phyloP scores from a whole-genome alignment of 2,329 filamentous ascomycete genomes.

The Claviceps pusilla region DNA sequence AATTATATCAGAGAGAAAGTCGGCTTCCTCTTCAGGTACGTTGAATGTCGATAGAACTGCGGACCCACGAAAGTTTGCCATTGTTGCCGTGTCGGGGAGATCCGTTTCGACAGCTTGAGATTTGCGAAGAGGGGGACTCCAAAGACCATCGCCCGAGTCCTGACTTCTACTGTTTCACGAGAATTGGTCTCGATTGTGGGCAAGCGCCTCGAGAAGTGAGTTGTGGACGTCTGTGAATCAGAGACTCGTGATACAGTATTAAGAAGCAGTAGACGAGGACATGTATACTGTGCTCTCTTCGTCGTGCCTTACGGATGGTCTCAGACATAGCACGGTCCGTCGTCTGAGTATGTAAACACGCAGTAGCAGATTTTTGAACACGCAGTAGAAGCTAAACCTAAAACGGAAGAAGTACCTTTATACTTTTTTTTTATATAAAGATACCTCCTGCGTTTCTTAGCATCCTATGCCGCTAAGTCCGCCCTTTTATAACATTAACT shows the following conservation, averaged over 20 bases:
- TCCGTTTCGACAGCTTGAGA: neutral
- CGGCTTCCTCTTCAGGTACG: slow-evolving; percentile 14
- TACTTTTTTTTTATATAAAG: too few species aligned
- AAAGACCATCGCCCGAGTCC: neutral
- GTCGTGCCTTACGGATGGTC: neutral
- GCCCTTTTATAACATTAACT: too few species aligned
- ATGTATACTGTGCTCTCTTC: neutral
- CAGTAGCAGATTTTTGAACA: too few species aligned
- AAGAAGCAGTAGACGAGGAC: neutral
- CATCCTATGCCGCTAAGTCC: too few species aligned
- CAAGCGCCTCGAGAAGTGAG: neutral
- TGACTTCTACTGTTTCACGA: neutral
- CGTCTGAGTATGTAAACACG: too few species aligned
- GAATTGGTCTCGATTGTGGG: too few species aligned
- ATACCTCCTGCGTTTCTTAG: too few species aligned
- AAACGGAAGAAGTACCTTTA: too few species aligned
- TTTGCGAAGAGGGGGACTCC: neutral
- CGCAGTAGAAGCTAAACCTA: too few species aligned
- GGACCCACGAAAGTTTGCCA: neutral
- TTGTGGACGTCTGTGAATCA: neutral
- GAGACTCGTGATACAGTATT: neutral
- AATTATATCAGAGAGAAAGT: slow-evolving; percentile 19
- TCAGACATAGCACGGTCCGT: too few species aligned
- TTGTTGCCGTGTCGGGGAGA: neutral
- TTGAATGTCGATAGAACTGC: slow-evolving; percentile 17